These are phyloP conservation scores for Telopea speciosissima DNA, from an alignment of 177 flowering plant genomes.

Conservation along the genomic window DNA sequence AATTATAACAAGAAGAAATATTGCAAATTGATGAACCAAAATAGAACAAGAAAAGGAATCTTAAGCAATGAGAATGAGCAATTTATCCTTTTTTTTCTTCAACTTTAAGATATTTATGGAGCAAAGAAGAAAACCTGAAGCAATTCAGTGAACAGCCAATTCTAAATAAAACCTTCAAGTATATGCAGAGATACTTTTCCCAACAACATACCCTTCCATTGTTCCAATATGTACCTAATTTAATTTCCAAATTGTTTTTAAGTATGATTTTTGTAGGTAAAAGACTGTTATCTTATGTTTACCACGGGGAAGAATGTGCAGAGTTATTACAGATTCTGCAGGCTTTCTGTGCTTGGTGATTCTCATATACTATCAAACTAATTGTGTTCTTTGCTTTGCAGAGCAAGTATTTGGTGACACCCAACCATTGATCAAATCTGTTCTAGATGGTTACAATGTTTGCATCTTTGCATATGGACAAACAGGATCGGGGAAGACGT, in stretches of 20 bases:
- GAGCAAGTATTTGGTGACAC: conserved; percentile 79
- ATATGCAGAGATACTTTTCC: background rate
- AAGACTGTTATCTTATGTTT: background rate
- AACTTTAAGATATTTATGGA: background rate
- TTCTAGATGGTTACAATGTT: conserved; percentile 85
- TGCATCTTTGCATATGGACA: conserved; percentile 98
- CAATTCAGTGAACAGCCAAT: background rate
- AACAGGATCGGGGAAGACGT: conserved; percentile 96
- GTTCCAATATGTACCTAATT: too few relatives aligned
- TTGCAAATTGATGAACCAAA: background rate
- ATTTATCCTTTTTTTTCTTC: background rate
- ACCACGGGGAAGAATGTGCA: background rate
- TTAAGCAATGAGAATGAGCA: background rate
- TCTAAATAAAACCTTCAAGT: background rate
- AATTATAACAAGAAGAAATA: background rate
- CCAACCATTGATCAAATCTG: conserved; percentile 73
- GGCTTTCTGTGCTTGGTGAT: background rate
- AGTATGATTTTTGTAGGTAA: background rate
- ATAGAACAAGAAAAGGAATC: background rate
- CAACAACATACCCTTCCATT: background rate
- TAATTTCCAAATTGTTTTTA: too few relatives aligned
- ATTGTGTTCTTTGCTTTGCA: conserved; percentile 30
- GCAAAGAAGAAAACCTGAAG: background rate
- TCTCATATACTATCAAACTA: background rate
- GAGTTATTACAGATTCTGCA: background rate